Evolutionary conservation across 139 green algal genomes (phyloP).

Genomic region (Closterium sp.): DNA sequence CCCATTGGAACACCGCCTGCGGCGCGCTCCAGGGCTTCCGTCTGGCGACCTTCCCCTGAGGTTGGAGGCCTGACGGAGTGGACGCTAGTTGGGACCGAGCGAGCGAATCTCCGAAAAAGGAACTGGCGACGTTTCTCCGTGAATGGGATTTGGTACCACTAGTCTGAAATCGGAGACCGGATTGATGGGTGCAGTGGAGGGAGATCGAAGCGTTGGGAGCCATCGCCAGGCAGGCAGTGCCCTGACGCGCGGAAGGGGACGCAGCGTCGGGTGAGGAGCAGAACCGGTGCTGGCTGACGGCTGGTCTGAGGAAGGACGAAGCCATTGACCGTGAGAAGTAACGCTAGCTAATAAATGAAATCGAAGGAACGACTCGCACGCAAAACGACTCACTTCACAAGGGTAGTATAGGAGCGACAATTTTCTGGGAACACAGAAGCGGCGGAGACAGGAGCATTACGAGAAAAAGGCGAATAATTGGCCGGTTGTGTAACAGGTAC

Average conservation of each 20-base stretch:
- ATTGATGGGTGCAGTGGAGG: neutral
- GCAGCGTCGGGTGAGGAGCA: neutral
- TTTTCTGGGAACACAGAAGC: neutral
- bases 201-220: neutral
- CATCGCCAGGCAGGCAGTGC: neutral
- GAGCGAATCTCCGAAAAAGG: neutral
- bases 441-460: neutral
- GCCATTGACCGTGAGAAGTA: neutral
- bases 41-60: neutral
- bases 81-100: neutral
- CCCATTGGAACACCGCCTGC: conserved; percentile 32
- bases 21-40: neutral
- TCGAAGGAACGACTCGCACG: neutral
- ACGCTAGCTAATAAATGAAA: neutral
- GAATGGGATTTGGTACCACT: neutral
- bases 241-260: neutral
- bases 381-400: neutral
- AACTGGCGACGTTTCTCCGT: neutral
- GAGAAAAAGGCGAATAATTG: neutral
- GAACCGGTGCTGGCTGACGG: neutral
- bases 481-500: neutral
- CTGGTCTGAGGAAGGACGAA: neutral
- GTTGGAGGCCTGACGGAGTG: neutral
- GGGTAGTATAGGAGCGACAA: neutral
- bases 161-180: neutral